phyloP scores from a whole-genome alignment of 2,329 filamentous ascomycete genomes.

The Aspergillus ochraceoroseus region DNA sequence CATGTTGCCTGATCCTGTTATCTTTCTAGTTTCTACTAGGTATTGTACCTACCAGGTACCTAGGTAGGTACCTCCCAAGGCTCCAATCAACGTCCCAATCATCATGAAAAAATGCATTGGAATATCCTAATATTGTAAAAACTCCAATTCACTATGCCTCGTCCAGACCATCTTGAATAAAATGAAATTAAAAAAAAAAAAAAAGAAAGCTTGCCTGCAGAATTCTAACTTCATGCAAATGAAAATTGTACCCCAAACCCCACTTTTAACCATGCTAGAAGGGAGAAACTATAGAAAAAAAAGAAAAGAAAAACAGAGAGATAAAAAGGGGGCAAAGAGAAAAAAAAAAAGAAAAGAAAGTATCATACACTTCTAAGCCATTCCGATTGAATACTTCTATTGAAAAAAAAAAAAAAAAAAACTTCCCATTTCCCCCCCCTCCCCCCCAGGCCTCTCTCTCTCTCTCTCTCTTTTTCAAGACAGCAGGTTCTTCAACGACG shows the following conservation, averaged over 20 bases:
- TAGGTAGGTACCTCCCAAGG: too few relatives aligned
- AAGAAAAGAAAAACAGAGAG: conserved; percentile 4
- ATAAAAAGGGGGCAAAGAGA: conserved; percentile 3
- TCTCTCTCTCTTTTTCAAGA: conserved; percentile 47
- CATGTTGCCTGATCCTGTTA: too few relatives aligned
- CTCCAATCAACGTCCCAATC: too few relatives aligned
- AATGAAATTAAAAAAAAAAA: conserved; percentile 4
- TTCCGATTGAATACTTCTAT: conserved; percentile 7
- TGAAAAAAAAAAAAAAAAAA: too few relatives aligned
- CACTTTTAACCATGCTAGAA: conserved; percentile 17
- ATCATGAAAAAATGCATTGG: too few relatives aligned
- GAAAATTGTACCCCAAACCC: conserved; percentile 14
- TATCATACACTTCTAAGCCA: conserved; percentile 19
- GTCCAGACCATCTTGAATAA: background rate
- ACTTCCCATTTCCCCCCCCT: too few relatives aligned
- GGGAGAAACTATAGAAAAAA: conserved; percentile 8
- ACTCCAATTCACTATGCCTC: too few relatives aligned
- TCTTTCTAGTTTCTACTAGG: too few relatives aligned
- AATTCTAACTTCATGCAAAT: conserved; percentile 16
- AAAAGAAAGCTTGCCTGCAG: too few relatives aligned
- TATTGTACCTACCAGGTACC: too few relatives aligned
- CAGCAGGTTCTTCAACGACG: conserved; percentile 68
- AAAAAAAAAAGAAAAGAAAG: conserved; percentile 8
- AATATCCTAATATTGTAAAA: too few relatives aligned
- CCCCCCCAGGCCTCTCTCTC: too few relatives aligned